Evolutionary conservation across 805 yeast species (phyloP).

Genomic region (Saturnispora ahearnii): DNA sequence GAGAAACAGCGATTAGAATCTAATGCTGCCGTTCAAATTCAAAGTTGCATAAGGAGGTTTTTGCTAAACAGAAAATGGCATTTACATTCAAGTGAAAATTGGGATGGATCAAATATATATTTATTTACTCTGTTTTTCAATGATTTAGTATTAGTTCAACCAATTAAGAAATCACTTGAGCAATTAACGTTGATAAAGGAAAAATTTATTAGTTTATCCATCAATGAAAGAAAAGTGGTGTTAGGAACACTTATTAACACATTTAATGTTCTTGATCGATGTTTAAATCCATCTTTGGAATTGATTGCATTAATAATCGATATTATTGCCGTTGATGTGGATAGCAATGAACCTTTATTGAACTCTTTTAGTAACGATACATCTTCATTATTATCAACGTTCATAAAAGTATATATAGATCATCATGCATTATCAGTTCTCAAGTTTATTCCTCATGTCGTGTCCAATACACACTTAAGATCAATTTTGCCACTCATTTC

Average conservation of each 20-base stretch:
- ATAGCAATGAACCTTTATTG: background rate
- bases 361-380: background rate
- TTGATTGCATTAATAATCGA: background rate
- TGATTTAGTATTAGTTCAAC: slow-evolving; percentile 12
- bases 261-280: background rate
- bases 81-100: slow-evolving; percentile 12
- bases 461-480: background rate
- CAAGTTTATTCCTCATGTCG: background rate
- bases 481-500: background rate
- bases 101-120: slow-evolving; percentile 20
- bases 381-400: background rate
- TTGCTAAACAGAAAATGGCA: slow-evolving; percentile 27
- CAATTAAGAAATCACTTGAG: background rate
- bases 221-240: background rate
- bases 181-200: slow-evolving; percentile 5
- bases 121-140: slow-evolving; percentile 27
- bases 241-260: background rate
- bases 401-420: background rate
- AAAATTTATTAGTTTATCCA: background rate
- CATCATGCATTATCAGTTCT: background rate
- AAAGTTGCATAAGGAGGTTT: slow-evolving; percentile 36
- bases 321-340: background rate
- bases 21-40: slow-evolving; percentile 43
- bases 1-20: slow-evolving; percentile 44
- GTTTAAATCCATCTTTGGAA: background rate